phyloP scores from a whole-genome alignment of 441 rosid species.

The Breynia disticha region DNA sequence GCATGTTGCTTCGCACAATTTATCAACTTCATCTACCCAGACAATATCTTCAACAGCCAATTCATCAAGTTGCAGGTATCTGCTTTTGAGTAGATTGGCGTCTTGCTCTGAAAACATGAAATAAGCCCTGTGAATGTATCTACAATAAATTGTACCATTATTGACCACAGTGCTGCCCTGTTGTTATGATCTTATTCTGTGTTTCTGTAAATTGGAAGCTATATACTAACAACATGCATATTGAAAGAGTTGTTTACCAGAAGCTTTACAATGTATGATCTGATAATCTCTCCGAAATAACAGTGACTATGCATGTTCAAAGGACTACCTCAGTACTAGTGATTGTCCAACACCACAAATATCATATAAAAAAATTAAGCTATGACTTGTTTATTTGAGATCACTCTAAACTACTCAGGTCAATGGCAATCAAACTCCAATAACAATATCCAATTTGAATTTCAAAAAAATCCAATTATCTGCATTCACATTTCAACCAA shows the following conservation, averaged over 20 bases:
- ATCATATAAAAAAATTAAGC: no score
- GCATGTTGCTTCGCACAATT: slow-evolving; percentile 42
- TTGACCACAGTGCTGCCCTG: background rate
- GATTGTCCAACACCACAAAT: no score
- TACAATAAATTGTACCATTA: background rate
- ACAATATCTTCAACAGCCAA: slow-evolving; percentile 45
- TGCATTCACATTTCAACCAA: no score
- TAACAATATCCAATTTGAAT: no score
- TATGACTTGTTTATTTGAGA: no score
- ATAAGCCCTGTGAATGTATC: slow-evolving; percentile 17
- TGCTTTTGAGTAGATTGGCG: slow-evolving; percentile 26
- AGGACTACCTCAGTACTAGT: no score
- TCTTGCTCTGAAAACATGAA: slow-evolving; percentile 41
- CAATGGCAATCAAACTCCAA: no score
- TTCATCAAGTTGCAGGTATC: slow-evolving; percentile 57
- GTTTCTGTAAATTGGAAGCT: background rate
- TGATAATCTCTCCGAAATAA: background rate
- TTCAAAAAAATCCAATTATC: no score
- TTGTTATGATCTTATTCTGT: background rate
- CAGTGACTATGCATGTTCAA: no score
- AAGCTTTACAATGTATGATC: background rate
- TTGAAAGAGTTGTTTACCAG: background rate
- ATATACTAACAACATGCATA: background rate
- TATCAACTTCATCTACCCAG: slow-evolving; percentile 70
- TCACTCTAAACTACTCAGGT: no score